phyloP scores from a whole-genome alignment of 352 stramenopile genomes.

The Globisporangium spiculum region DNA sequence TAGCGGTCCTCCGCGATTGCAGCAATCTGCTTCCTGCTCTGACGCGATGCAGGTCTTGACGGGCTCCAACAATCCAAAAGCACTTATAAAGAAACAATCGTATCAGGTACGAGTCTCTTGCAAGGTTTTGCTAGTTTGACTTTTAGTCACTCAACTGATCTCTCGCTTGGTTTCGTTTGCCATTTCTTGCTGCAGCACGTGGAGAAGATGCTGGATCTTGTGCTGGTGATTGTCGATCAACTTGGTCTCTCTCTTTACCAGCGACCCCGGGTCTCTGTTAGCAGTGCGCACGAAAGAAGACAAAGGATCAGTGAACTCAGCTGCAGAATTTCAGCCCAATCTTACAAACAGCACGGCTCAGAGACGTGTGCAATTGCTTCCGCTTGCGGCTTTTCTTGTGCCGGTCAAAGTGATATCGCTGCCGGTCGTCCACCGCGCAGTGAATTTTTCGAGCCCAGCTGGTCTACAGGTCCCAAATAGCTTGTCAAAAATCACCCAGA shows the following conservation, averaged over 20 bases:
- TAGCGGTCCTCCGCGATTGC: conserved; percentile 55
- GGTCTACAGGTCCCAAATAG: conserved; percentile 23
- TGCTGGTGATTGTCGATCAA: conserved; percentile 50
- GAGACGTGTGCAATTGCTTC: conserved; percentile 9
- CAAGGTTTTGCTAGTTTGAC: not conserved
- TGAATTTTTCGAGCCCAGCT: conserved; percentile 39
- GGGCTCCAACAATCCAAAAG: conserved; percentile 25
- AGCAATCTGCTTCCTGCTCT: conserved; percentile 35
- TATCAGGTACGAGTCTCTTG: not conserved
- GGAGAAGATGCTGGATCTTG: conserved; percentile 55
- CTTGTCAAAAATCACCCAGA: not conserved
- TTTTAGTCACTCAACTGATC: conserved; percentile 34
- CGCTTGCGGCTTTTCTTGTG: conserved; percentile 16
- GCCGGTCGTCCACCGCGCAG: conserved; percentile 38
- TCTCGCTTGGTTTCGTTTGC: conserved; percentile 51
- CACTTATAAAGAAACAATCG: conserved; percentile 5
- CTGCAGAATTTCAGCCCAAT: not conserved
- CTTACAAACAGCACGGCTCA: conserved; percentile 4
- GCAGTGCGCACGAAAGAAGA: not conserved
- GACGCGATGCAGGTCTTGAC: conserved; percentile 23
- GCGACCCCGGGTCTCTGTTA: not conserved
- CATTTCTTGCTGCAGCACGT: conserved; percentile 60
- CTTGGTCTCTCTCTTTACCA: conserved; percentile 16
- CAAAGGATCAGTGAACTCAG: not conserved
- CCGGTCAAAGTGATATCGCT: conserved; percentile 52